These are phyloP conservation scores for Aegilops longissima DNA, from an alignment of 176 grass and related monocot genomes.

Conservation along the genomic window DNA sequence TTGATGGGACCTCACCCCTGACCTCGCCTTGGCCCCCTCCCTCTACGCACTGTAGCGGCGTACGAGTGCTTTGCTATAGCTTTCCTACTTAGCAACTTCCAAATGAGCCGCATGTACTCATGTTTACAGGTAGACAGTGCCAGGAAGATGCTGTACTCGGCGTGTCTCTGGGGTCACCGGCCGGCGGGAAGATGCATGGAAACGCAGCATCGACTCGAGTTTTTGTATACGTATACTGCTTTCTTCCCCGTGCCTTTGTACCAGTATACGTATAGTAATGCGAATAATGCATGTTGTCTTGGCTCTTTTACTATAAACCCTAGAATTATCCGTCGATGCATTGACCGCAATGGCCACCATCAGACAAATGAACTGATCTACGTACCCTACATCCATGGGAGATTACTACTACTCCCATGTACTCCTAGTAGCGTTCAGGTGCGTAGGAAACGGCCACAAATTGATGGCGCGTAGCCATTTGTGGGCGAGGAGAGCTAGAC, in stretches of 20 bases:
- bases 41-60: not conserved
- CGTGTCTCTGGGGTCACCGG: slow-evolving; percentile 12
- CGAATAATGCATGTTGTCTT: not conserved
- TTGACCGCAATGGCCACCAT: not conserved
- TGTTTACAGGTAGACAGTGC: not conserved
- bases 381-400: too few relatives aligned
- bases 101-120: slow-evolving; percentile 8
- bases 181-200: not conserved
- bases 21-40: not conserved
- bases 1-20: slow-evolving; percentile 22
- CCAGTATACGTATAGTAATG: not conserved
- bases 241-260: not conserved
- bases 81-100: not conserved
- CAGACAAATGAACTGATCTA: not conserved
- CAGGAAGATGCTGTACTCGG: not conserved
- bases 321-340: not conserved
- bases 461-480: not conserved
- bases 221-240: not conserved
- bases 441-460: not conserved
- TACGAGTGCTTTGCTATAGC: too few relatives aligned
- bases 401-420: too few relatives aligned
- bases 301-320: not conserved
- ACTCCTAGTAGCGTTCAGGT: too few relatives aligned
- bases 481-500: not conserved
- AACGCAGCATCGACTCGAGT: not conserved